Percentiles rank a stretch among this genome's conserved stretches.
phyloP scores from a whole-genome alignment of 257 asterid genomes.

The Cruciata laevipes region DNA sequence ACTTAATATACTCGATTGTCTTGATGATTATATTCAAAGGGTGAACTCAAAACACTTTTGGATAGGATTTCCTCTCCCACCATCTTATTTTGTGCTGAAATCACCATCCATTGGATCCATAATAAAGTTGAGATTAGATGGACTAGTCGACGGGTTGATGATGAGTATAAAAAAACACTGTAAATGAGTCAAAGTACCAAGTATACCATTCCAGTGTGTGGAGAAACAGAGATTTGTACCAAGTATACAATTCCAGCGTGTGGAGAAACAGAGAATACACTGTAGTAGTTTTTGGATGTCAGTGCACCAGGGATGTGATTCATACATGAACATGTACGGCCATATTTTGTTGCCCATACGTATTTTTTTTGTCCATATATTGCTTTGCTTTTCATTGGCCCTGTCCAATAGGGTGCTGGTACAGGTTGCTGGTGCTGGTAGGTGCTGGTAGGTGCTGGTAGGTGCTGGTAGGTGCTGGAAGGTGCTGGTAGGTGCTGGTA shows the following conservation, averaged over 20 bases:
- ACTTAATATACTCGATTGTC: neutral
- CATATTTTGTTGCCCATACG: too few relatives aligned
- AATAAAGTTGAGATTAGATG: neutral
- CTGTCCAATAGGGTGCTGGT: too few relatives aligned
- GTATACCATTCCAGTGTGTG: neutral
- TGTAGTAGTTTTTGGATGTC: neutral
- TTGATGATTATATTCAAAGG: neutral
- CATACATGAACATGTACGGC: neutral
- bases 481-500: too few relatives aligned
- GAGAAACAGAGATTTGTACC: too few relatives aligned
- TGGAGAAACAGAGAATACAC: constrained; percentile 2
- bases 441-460: too few relatives aligned
- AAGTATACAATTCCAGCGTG: neutral
- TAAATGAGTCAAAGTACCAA: neutral
- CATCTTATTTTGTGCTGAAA: neutral
- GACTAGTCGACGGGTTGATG: neutral
- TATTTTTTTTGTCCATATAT: too few relatives aligned
- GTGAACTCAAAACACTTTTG: neutral
- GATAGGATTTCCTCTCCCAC: neutral
- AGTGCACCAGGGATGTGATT: neutral
- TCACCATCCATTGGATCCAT: neutral
- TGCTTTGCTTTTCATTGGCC: too few relatives aligned
- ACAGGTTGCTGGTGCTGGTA: too few relatives aligned
- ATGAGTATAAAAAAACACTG: neutral
- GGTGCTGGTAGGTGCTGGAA: too few relatives aligned